Conservation (phyloP, 352 stramenopile species). For the Phytophthora hibernalis region DNA sequence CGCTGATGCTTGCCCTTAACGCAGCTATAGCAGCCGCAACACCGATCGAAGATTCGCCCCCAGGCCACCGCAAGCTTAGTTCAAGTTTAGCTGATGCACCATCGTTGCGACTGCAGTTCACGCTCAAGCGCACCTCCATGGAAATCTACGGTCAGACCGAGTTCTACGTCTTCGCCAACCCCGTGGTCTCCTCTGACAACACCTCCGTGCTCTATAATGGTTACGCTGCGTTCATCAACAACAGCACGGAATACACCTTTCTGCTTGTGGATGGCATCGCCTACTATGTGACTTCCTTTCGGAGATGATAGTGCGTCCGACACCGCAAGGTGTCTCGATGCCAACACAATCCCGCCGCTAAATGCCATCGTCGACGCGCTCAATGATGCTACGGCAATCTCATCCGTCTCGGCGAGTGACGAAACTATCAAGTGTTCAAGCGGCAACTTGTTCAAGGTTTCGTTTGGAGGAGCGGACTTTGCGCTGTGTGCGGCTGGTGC, state of each 20-base stretch:
- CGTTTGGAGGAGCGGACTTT: constrained; percentile 24
- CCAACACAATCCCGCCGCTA: constrained; percentile 9
- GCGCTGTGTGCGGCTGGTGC: constrained; percentile 18
- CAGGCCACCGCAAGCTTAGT: neutral
- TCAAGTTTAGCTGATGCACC: constrained; percentile 1
- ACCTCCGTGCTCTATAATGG: constrained; percentile 40
- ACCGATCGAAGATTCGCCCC: neutral
- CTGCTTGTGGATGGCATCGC: constrained; percentile 36
- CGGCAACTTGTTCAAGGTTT: constrained; percentile 26
- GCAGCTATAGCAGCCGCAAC: constrained; percentile 31
- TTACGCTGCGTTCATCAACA: constrained; percentile 26
- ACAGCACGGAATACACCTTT: constrained; percentile 26
- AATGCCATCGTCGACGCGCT: constrained; percentile 24
- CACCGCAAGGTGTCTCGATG: constrained; percentile 20
- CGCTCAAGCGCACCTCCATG: constrained; percentile 42
- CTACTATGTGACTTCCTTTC: constrained; percentile 31
- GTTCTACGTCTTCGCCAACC: constrained; percentile 47
- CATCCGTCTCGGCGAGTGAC: neutral
- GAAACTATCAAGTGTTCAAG: constrained; percentile 25
- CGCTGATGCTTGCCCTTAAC: neutral
- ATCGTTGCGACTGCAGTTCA: constrained; percentile 40
- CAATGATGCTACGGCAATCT: constrained; percentile 22
- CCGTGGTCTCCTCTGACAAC: constrained; percentile 26
- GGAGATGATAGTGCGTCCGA: constrained; percentile 2
- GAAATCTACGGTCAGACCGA: constrained; percentile 34